phyloP scores from a whole-genome alignment of 352 stramenopile species.

The Bremia lactucae region DNA sequence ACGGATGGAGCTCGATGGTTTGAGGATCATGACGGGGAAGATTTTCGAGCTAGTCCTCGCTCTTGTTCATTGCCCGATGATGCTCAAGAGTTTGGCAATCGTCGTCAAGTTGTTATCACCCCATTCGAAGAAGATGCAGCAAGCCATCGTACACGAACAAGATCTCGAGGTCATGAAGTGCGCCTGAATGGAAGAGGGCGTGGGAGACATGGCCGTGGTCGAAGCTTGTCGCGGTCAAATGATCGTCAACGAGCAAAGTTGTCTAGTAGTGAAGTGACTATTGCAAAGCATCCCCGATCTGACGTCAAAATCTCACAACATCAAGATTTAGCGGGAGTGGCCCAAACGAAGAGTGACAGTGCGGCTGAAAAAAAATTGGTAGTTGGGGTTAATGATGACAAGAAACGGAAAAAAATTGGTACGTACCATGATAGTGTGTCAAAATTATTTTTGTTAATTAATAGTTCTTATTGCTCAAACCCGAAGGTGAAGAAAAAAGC shows the following conservation, averaged over 20 bases:
- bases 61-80: conserved; percentile 5
- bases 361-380: conserved; percentile 7
- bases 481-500: conserved; percentile 8
- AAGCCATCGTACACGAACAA: conserved; percentile 4
- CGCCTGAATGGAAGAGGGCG: conserved; percentile 12
- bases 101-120: conserved; percentile 24
- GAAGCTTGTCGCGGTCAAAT: conserved; percentile 21
- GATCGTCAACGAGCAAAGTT: conserved; percentile 12
- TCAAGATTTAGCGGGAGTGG: conserved; percentile 3
- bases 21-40: conserved; percentile 18
- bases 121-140: conserved; percentile 1
- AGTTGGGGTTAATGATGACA: conserved; percentile 7
- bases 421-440: not conserved
- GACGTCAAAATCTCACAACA: conserved; percentile 1
- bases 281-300: not conserved
- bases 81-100: conserved; percentile 11
- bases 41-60: conserved; percentile 3
- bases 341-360: conserved; percentile 4
- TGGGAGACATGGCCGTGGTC: conserved; percentile 10
- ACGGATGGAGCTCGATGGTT: conserved; percentile 10
- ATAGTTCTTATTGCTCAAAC: no score
- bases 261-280: conserved; percentile 1
- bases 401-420: conserved; percentile 31
- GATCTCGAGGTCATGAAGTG: conserved; percentile 9
- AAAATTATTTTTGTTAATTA: not conserved